Evolutionary conservation across 2,329 filamentous ascomycete genomes (phyloP), one percentile per base, ranked within the genome.

Genomic region (Dactylonectria estremocensis): DNA sequence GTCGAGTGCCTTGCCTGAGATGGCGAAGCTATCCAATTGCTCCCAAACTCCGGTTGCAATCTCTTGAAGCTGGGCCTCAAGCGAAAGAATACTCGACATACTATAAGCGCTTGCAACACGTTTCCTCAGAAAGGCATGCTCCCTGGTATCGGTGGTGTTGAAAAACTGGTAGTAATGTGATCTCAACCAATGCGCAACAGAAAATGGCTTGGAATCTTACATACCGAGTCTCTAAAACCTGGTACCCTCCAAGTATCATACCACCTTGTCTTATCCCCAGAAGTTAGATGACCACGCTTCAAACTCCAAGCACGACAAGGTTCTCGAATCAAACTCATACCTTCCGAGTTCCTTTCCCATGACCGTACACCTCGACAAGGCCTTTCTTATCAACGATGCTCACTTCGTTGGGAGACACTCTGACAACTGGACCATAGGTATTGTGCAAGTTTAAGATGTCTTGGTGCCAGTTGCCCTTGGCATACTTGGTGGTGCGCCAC

Each of bases 211-310:
- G 24, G 24, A 28, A 28, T 28, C 24, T 2, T 28, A 28, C 46
- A n/a, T 24, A 49, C 46, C n/a, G 46, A 49, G 13, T 49, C 14
- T 14, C 18, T 49, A 20, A 24, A 11, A n/a, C 46, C 18, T 6
- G 46, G 46, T n/a, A 49, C n/a, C 46, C 7, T 49, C 46, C 46
- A 49, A 49, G n/a, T 18, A n/a, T 49, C 46, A 24, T 49, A 49
- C 46, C 46, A 49, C 18, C 14, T 16, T 24, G 46, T 49, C 46
- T 49, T 14, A 40, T 5, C 7, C 24, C 24, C 37, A 40, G 10
- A 40, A 40, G 16, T 28, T 28, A 28, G 24, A 28, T 28, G 1
- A 7, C 24, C 24, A 28, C 7, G 1, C 24, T 28, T 28, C 24
- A 28, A 28, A 28, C 4, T 28, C 24, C 24, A 28, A 28, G 24